Evolutionary conservation across 2,329 filamentous ascomycete species (phyloP).

Genomic region (Cladosporium austrohemisphaericum): DNA sequence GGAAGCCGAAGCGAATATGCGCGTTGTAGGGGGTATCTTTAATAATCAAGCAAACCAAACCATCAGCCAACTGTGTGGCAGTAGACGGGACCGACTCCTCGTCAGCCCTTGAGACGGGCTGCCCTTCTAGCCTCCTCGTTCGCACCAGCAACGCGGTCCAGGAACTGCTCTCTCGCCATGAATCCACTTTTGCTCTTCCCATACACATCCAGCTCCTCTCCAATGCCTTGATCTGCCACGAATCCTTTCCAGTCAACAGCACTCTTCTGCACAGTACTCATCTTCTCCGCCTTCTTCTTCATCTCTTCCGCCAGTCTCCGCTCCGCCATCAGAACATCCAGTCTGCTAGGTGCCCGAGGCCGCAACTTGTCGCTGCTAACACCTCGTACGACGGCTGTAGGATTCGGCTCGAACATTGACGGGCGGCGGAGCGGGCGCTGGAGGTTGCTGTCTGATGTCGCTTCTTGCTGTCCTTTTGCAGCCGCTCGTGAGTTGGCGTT

Average conservation of each 20-base stretch:
- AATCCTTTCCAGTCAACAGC: slow-evolving; percentile 63
- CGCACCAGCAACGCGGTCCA: slow-evolving; percentile 55
- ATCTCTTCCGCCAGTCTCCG: slow-evolving; percentile 32
- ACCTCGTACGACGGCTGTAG: slow-evolving; percentile 43
- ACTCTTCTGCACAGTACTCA: slow-evolving; percentile 65
- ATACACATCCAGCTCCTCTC: slow-evolving; percentile 58
- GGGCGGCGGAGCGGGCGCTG: slow-evolving; percentile 44
- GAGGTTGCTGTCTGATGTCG: slow-evolving; percentile 26
- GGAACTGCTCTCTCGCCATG: slow-evolving; percentile 59
- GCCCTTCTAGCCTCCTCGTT: slow-evolving; percentile 54
- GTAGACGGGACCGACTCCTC: too few relatives aligned
- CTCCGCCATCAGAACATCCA: slow-evolving; percentile 32
- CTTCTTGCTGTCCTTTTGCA: slow-evolving; percentile 3
- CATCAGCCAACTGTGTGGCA: too few relatives aligned
- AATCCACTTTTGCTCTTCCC: slow-evolving; percentile 61
- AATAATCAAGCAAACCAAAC: too few relatives aligned
- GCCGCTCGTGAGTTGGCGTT: slow-evolving; percentile 23
- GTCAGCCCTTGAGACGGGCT: slow-evolving; percentile 44
- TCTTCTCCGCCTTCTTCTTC: slow-evolving; percentile 50
- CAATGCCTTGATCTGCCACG: slow-evolving; percentile 58
- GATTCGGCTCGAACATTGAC: slow-evolving; percentile 51
- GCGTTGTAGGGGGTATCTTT: too few relatives aligned
- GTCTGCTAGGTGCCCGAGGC: slow-evolving; percentile 28
- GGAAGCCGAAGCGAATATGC: too few relatives aligned
- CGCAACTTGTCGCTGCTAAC: slow-evolving; percentile 45